Evolutionary conservation across 306 rosid genomes (phyloP).

Genomic region (Cucurbita argyrosperma): DNA sequence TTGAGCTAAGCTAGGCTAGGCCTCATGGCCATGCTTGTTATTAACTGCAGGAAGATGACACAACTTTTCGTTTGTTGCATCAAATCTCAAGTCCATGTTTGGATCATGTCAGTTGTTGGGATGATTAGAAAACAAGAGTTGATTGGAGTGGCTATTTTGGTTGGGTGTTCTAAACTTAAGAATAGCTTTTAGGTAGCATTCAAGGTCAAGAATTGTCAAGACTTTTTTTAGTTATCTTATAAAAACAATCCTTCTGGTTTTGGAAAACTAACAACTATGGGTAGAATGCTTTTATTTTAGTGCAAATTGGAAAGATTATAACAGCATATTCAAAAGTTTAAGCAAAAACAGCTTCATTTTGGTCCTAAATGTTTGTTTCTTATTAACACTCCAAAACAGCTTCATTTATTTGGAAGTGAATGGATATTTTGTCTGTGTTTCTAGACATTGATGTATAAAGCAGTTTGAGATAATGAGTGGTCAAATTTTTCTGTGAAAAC

Average conservation of each 20-base stretch:
- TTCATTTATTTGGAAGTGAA: neutral
- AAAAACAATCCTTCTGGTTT: neutral
- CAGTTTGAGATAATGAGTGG: neutral
- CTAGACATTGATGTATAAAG: slow-evolving; percentile 7
- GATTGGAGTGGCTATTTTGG: neutral
- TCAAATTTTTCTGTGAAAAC: neutral
- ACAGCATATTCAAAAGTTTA: neutral
- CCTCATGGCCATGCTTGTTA: neutral
- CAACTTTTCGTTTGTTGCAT: neutral
- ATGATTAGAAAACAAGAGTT: neutral
- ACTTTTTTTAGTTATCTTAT: neutral
- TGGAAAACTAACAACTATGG: neutral
- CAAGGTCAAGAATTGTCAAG: neutral
- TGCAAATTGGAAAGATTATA: neutral
- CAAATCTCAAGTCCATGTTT: neutral
- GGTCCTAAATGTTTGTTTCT: too few relatives aligned
- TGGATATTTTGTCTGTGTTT: slow-evolving; percentile 1
- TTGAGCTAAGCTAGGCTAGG: neutral
- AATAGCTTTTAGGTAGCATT: neutral
- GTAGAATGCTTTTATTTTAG: neutral
- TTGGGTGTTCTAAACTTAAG: neutral
- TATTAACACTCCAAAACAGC: neutral
- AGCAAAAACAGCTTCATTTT: neutral
- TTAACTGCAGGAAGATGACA: neutral
- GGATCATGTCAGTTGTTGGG: neutral